These are phyloP conservation scores for Hanseniaspora uvarum DNA, from an alignment of 1,139 yeast species.

Conservation along the genomic window DNA sequence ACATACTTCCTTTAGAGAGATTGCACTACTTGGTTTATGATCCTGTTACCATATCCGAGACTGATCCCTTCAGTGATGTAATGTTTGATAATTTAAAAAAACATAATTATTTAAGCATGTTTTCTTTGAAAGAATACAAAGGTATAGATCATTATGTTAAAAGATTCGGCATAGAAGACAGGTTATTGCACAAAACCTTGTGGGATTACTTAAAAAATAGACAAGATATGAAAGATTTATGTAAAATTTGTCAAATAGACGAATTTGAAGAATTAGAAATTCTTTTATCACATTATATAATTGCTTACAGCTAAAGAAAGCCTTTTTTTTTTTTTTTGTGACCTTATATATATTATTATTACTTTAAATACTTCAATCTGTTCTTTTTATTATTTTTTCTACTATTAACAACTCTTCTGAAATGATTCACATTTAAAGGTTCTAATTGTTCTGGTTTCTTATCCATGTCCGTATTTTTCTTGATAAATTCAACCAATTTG, in stretches of 20 bases:
- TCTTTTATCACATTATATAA: conserved; percentile 67
- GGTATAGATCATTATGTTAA: conserved; percentile 40
- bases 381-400: background rate
- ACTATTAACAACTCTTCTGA: conserved; percentile 14
- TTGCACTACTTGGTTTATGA: conserved; percentile 43
- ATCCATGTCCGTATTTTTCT: conserved; percentile 7
- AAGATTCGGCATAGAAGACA: conserved; percentile 29
- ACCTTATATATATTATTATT: background rate
- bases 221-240: conserved; percentile 45
- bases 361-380: conserved; percentile 4
- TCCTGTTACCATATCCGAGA: conserved; percentile 57
- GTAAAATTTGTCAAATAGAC: conserved; percentile 65
- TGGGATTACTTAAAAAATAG: conserved; percentile 47
- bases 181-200: conserved; percentile 40
- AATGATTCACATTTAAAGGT: conserved; percentile 4
- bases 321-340: conserved; percentile 60
- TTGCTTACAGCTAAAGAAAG: conserved; percentile 28
- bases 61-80: conserved; percentile 58
- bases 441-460: conserved; percentile 2
- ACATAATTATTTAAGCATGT: conserved; percentile 63
- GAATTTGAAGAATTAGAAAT: conserved; percentile 78
- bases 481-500: conserved; percentile 2
- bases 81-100: conserved; percentile 63
- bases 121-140: conserved; percentile 45
- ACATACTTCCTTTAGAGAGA: background rate